phyloP scores from a whole-genome alignment of 495 filamentous ascomycete species.

The Penicillium nucicola region DNA sequence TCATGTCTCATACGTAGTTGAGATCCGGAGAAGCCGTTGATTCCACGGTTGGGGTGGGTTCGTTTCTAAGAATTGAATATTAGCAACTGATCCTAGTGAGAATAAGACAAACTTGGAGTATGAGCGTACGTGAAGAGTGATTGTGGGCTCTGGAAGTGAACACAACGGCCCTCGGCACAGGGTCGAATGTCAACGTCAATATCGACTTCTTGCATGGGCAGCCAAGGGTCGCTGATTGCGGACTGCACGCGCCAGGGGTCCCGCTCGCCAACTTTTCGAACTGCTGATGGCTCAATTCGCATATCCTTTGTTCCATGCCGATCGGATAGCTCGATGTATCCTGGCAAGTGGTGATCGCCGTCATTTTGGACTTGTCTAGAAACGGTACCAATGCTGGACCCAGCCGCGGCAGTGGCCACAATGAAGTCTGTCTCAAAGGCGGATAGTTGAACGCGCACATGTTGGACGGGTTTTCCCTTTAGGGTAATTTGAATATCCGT shows the following conservation, averaged over 20 bases:
- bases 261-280: conserved; percentile 12
- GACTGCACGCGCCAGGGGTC: conserved; percentile 16
- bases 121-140: neutral
- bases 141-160: conserved; percentile 1
- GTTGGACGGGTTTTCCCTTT: conserved; percentile 41
- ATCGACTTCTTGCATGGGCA: conserved; percentile 27
- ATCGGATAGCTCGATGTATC: neutral
- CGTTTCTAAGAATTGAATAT: neutral
- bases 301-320: neutral
- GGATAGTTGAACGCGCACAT: conserved; percentile 59
- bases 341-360: conserved; percentile 5
- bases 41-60: neutral
- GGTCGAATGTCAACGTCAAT: conserved; percentile 22
- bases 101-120: neutral
- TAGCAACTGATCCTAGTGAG: neutral
- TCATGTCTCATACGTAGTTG: neutral
- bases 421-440: conserved; percentile 62
- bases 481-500: conserved; percentile 51
- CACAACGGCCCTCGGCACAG: conserved; percentile 23
- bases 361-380: conserved; percentile 1
- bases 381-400: conserved; percentile 24
- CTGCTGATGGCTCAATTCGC: conserved; percentile 14
- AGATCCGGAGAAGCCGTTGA: neutral
- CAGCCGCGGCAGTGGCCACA: conserved; percentile 52
- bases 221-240: conserved; percentile 21